Evolutionary conservation across 1,139 yeast genomes (phyloP).

Genomic region (Pichia sp.): DNA sequence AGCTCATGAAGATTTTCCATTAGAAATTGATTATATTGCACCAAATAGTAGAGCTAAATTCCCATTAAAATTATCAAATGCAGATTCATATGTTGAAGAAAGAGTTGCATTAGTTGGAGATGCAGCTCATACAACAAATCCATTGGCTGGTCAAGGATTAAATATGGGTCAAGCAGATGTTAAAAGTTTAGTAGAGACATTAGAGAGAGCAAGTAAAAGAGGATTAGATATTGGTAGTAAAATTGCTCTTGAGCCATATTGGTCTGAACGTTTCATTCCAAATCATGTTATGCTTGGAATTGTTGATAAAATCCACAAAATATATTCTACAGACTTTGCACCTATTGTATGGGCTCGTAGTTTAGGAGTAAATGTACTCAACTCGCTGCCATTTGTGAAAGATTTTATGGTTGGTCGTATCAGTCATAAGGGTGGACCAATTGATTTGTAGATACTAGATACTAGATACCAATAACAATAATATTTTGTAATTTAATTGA

Average conservation of each 20-base stretch:
- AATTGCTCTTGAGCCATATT: conserved; percentile 81
- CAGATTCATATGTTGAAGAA: conserved; percentile 79
- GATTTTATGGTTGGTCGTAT: conserved; percentile 45
- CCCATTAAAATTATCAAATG: conserved; percentile 85
- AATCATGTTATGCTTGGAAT: conserved; percentile 81
- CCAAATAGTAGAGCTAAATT: conserved; percentile 74
- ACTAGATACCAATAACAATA: too few species aligned
- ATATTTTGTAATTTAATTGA: too few species aligned
- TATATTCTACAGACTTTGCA: conserved; percentile 66
- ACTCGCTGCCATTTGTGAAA: conserved; percentile 59
- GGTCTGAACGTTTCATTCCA: conserved; percentile 70
- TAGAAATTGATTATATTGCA: conserved; percentile 52
- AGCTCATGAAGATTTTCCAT: conserved; percentile 60
- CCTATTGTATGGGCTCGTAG: conserved; percentile 76
- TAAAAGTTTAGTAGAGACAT: conserved; percentile 56
- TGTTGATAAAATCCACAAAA: conserved; percentile 86
- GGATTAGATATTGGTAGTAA: conserved; percentile 87
- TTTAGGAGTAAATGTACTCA: conserved; percentile 65
- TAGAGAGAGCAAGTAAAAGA: conserved; percentile 63
- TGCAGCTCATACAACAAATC: conserved; percentile 97
- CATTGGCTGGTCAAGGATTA: conserved; percentile 95
- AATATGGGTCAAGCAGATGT: conserved; percentile 99
- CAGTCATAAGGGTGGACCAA: conserved; percentile 26
- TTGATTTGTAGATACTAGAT: neutral
- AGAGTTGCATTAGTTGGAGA: conserved; percentile 92